Percentiles rank a stretch among this genome's conserved stretches.
Evolutionary conservation across 495 filamentous ascomycete species (phyloP).

Genomic region (Delitschia confertaspora): DNA sequence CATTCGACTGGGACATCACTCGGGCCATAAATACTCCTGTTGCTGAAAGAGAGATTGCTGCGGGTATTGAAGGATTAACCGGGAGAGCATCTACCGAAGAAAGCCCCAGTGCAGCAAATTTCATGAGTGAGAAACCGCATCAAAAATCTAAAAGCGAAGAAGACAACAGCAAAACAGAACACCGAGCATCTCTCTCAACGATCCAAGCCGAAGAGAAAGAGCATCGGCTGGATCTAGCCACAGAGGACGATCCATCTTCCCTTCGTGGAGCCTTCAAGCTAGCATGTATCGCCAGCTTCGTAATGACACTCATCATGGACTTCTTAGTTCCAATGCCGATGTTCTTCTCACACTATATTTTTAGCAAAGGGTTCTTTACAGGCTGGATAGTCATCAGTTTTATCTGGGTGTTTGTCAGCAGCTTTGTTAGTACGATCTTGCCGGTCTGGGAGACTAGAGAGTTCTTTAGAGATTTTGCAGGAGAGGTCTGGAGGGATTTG

Average conservation of each 20-base stretch:
- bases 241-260: conserved; percentile 9
- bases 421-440: conserved; percentile 17
- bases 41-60: too few species aligned
- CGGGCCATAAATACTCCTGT: conserved; percentile 28
- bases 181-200: not conserved
- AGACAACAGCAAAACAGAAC: conserved; percentile 1
- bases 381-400: conserved; percentile 27
- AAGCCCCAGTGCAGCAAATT: not conserved
- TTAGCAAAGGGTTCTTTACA: conserved; percentile 23
- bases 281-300: conserved; percentile 19
- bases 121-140: conserved; percentile 9
- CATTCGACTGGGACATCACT: conserved; percentile 33
- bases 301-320: conserved; percentile 30
- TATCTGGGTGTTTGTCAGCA: conserved; percentile 25
- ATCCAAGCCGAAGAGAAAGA: conserved; percentile 24
- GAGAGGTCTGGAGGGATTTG: conserved; percentile 19
- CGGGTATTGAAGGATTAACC: too few species aligned
- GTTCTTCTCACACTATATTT: conserved; percentile 29
- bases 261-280: conserved; percentile 24
- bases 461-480: conserved; percentile 22
- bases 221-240: not conserved
- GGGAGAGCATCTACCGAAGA: not conserved
- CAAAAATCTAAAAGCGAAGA: conserved; percentile 4
- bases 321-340: conserved; percentile 31
- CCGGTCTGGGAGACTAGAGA: conserved; percentile 32